Evolutionary conservation across 805 yeast genomes (phyloP).

Genomic region (Myxozyma neotropica): DNA sequence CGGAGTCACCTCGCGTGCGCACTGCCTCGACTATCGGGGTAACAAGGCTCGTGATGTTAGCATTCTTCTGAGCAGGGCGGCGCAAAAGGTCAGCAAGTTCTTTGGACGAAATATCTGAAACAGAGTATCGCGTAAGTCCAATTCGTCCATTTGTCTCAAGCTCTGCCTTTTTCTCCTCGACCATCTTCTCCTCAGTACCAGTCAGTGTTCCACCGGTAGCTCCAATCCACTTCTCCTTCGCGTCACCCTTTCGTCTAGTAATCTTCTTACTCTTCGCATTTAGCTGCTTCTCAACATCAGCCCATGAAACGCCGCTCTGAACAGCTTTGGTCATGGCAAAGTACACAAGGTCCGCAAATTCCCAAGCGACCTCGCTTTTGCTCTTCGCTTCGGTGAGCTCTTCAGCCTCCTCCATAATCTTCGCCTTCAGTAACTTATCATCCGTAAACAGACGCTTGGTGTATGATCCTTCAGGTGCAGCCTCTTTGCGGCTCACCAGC

Average conservation of each 20-base stretch:
- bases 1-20: conserved; percentile 76
- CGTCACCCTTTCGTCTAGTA: conserved; percentile 93
- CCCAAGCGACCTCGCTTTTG: conserved; percentile 84
- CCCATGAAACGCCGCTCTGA: conserved; percentile 74
- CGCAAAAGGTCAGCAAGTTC: conserved; percentile 66
- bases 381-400: conserved; percentile 83
- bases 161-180: neutral
- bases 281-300: conserved; percentile 81
- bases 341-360: conserved; percentile 86
- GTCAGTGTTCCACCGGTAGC: neutral
- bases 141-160: conserved; percentile 45
- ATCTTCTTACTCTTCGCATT: conserved; percentile 83
- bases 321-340: conserved; percentile 67
- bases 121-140: conserved; percentile 55
- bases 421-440: conserved; percentile 72
- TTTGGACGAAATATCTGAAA: conserved; percentile 45
- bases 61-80: conserved; percentile 94
- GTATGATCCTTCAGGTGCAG: conserved; percentile 93
- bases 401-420: conserved; percentile 94
- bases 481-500: conserved; percentile 58
- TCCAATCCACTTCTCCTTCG: conserved; percentile 72
- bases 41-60: conserved; percentile 90
- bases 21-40: conserved; percentile 86
- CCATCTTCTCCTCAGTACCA: conserved; percentile 2
- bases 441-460: conserved; percentile 86